phyloP scores from a whole-genome alignment of 129 eudicot species.

The Ambrosia trifida region DNA sequence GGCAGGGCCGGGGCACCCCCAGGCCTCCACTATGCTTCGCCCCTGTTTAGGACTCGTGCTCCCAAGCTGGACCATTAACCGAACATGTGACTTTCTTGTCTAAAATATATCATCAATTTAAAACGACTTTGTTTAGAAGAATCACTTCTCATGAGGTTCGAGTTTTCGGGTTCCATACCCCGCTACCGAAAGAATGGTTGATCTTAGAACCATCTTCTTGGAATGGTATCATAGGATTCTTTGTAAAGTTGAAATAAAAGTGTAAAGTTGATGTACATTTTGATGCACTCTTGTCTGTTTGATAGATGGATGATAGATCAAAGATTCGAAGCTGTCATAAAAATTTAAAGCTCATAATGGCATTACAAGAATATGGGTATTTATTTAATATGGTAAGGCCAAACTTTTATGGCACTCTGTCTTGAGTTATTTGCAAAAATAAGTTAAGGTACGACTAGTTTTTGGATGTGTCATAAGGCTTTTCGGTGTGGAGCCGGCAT shows the following conservation, averaged over 20 bases:
- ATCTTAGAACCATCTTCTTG: neutral
- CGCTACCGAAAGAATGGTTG: neutral
- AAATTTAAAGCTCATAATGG: slow-evolving; percentile 17
- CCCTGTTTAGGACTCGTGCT: neutral
- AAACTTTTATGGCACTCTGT: neutral
- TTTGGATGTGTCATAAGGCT: too few relatives aligned
- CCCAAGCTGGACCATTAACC: neutral
- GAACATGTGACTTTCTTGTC: neutral
- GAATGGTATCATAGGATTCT: neutral
- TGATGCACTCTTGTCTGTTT: slow-evolving; percentile 19
- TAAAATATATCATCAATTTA: neutral
- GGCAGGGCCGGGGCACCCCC: too few relatives aligned
- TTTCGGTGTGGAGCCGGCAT: too few relatives aligned
- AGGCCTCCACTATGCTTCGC: too few relatives aligned
- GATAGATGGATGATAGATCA: slow-evolving; percentile 6
- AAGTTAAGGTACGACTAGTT: too few relatives aligned
- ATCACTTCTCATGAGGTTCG: neutral
- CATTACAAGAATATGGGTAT: slow-evolving; percentile 22
- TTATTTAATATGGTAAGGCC: slow-evolving; percentile 1
- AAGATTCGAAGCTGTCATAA: slow-evolving; percentile 29
- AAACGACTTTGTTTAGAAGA: neutral
- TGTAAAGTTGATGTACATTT: slow-evolving; percentile 12
- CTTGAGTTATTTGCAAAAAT: neutral
- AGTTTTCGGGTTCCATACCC: neutral
- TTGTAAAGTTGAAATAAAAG: slow-evolving; percentile 19